phyloP scores from a whole-genome alignment of 176 grass and related monocot species.

The Eragrostis curvula region DNA sequence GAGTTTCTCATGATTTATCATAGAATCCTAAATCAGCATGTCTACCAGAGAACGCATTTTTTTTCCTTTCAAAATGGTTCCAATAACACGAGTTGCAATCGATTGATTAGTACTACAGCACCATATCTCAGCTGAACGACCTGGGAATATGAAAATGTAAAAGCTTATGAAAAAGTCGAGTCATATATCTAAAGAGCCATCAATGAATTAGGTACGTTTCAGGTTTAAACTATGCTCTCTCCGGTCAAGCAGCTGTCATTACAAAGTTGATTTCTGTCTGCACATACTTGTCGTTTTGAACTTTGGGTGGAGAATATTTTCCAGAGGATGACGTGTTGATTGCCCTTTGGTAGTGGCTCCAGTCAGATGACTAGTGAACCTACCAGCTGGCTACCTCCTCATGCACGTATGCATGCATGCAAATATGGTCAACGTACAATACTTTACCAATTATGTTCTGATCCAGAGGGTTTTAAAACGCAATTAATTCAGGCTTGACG shows the following conservation, averaged over 20 bases:
- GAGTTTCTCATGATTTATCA: background rate
- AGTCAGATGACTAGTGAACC: background rate
- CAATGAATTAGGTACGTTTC: background rate
- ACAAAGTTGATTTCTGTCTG: background rate
- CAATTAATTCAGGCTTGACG: background rate
- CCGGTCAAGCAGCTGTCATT: background rate
- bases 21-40: background rate
- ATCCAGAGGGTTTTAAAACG: background rate
- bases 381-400: background rate
- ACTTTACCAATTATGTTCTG: too few species aligned
- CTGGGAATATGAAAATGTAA: background rate
- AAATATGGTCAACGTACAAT: background rate
- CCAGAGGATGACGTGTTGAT: background rate
- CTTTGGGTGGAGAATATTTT: background rate
- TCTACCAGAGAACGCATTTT: too few species aligned
- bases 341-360: background rate
- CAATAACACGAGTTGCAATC: too few species aligned
- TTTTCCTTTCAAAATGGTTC: too few species aligned
- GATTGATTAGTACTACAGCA: background rate
- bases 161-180: background rate
- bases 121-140: background rate
- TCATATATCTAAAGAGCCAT: background rate
- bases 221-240: background rate
- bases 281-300: slow-evolving; percentile 6
- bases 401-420: background rate